Base-by-base conservation (phyloP, 352 stramenopile genomes). In the Blastocystis sp. region DNA sequence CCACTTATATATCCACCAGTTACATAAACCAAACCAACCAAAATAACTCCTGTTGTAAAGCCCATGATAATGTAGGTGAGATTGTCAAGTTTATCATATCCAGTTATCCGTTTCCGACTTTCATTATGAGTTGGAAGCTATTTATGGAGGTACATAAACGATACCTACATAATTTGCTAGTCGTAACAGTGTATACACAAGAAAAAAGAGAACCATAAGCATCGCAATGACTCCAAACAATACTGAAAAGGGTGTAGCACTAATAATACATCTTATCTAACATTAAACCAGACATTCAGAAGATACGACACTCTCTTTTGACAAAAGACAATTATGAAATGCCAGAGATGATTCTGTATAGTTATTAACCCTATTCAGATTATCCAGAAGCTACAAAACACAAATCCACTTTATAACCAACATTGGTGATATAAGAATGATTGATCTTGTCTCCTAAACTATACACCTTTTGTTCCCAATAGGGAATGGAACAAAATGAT, bases 11-110 rank as follows among this genome's bases (percentile, higher is more conserved):
- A 43, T 32, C 59, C 59, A 39, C 32, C 32, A 4, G 14, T 4
- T 3, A 46, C 32, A 39, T 42, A 69, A 14, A 69, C 24, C 32
- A 21, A 46, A 42, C 3, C 12, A 39, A 69, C 5, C 5, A 69
- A 32, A 35, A 69, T 7, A n/a, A 69, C 4, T 4, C 59, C 59
- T 56, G 11, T 58, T 42, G 54, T 24, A 56, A 77, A 24, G 56
- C 65, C 65, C 14, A 56, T n/a, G n/a, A 54, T 56, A 32, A 77
- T 56, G 11, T 56, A 56, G 24, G 37, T 54, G 35, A 77, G 12
- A 19, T 77, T 77, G 24, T 77, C 65, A 32, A 77, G 19, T 54
- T 58, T 56, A 54, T 77, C 37, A 51, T 77, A 77, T 32, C 65
- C 65, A n/a, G 32, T 24, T 9, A 77, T 77, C 35, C 37, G 27